Evolutionary conservation across 2,329 filamentous ascomycete genomes (phyloP).

Genomic region (Pseudogymnoascus sp.): DNA sequence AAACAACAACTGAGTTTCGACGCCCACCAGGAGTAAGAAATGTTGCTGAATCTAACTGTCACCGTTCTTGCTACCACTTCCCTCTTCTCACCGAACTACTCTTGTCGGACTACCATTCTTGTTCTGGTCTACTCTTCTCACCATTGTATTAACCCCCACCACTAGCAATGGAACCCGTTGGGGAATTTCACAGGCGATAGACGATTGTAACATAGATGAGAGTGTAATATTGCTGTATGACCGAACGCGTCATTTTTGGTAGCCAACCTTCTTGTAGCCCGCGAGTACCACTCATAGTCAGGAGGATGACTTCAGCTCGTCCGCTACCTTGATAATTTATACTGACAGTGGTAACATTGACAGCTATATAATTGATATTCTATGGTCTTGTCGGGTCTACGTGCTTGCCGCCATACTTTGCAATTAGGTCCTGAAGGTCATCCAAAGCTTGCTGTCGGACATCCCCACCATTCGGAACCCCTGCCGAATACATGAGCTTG

Average conservation of each 20-base stretch:
- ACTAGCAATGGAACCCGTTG: neutral
- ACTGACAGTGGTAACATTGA: neutral
- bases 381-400: neutral
- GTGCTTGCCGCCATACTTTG: neutral
- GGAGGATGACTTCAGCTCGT: neutral
- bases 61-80: neutral
- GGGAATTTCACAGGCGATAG: neutral
- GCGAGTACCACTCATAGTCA: neutral
- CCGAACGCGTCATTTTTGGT: neutral
- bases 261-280: neutral
- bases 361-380: neutral
- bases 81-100: neutral
- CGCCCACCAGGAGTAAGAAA: neutral
- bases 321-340: neutral
- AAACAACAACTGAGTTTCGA: neutral
- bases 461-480: neutral
- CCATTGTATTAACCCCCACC: neutral
- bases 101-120: neutral
- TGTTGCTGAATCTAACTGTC: neutral
- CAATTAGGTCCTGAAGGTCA: neutral
- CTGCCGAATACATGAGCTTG: neutral
- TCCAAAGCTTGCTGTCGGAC: neutral
- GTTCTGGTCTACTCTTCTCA: neutral
- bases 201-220: neutral
- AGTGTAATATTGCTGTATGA: neutral